Conservation (phyloP, 2,329 filamentous ascomycete genomes). For the Colletotrichum tropicicola region DNA sequence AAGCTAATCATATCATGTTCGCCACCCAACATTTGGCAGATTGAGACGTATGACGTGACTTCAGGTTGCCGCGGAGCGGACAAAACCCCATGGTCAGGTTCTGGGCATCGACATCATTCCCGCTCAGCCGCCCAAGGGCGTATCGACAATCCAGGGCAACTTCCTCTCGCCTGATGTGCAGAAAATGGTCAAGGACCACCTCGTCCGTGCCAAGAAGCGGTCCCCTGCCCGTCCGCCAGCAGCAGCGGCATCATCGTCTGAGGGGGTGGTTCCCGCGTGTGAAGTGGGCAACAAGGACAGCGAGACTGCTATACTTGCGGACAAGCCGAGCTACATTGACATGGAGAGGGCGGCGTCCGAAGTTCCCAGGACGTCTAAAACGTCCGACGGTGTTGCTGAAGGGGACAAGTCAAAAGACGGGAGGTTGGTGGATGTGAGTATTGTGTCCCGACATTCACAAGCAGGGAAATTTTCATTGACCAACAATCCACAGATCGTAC, state of each 20-base stretch:
- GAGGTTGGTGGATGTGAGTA: conserved; percentile 74
- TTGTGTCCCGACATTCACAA: no score
- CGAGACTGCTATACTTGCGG: conserved; percentile 39
- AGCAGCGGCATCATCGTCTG: conserved; percentile 43
- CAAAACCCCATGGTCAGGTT: conserved; percentile 79
- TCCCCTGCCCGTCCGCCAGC: no score
- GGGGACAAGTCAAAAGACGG: conserved; percentile 37
- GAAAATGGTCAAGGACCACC: conserved; percentile 78
- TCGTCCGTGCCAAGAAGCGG: conserved; percentile 69
- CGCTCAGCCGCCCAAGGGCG: conserved; percentile 87
- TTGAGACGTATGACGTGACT: conserved; percentile 11
- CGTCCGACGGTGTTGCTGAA: conserved; percentile 39
- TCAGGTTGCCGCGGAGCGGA: conserved; percentile 83
- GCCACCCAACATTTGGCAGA: no score
- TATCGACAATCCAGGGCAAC: conserved; percentile 95
- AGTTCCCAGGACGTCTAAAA: conserved; percentile 36
- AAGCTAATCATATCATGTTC: neutral
- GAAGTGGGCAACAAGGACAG: conserved; percentile 32
- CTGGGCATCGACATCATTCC: conserved; percentile 95
- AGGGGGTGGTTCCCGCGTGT: no score
- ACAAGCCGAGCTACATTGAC: conserved; percentile 71
- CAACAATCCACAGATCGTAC: conserved; percentile 69
- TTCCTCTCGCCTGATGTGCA: conserved; percentile 83
- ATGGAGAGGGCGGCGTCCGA: conserved; percentile 57
- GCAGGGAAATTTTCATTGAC: neutral